Percentiles rank a stretch among this genome's conserved stretches.
Conservation (phyloP, 2,329 filamentous ascomycete species). For the Fonsecaea nubica region DNA sequence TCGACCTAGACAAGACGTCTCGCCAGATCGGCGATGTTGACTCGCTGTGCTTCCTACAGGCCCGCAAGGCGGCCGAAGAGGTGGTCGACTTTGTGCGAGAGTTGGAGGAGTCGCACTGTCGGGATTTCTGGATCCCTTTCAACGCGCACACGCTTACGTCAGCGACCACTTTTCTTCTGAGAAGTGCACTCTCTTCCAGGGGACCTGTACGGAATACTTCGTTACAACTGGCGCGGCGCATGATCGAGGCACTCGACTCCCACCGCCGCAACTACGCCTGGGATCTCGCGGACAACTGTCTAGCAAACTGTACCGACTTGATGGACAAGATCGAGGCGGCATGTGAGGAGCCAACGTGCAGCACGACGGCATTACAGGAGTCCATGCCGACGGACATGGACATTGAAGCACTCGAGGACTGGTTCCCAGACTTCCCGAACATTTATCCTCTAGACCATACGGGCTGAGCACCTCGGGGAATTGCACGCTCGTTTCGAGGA, state of each 20-base stretch:
- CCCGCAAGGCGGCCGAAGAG: slow-evolving; percentile 56
- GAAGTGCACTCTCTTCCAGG: slow-evolving; percentile 51
- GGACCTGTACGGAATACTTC: slow-evolving; percentile 46
- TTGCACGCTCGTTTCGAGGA: too few species aligned
- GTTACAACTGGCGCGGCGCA: slow-evolving; percentile 53
- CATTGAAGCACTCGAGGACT: slow-evolving; percentile 9
- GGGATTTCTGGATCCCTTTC: slow-evolving; percentile 60
- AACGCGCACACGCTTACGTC: slow-evolving; percentile 58
- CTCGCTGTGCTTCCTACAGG: slow-evolving; percentile 35
- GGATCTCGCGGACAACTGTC: slow-evolving; percentile 60
- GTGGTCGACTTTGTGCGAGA: slow-evolving; percentile 58
- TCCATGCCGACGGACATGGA: slow-evolving; percentile 22
- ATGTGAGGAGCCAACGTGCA: slow-evolving; percentile 14
- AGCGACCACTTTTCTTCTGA: slow-evolving; percentile 59
- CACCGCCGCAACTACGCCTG: slow-evolving; percentile 53
- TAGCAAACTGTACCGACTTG: slow-evolving; percentile 57
- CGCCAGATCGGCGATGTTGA: slow-evolving; percentile 27
- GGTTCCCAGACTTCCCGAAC: slow-evolving; percentile 12
- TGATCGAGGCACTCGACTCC: slow-evolving; percentile 50
- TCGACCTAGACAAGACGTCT: slow-evolving; percentile 49
- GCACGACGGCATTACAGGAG: slow-evolving; percentile 14
- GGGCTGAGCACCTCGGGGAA: neutral
- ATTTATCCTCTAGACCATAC: slow-evolving; percentile 16
- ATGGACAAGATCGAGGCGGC: slow-evolving; percentile 50
- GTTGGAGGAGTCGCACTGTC: slow-evolving; percentile 51